phyloP scores from a whole-genome alignment of 1,284 basidiomycete species.

The Leccinum huronense region DNA sequence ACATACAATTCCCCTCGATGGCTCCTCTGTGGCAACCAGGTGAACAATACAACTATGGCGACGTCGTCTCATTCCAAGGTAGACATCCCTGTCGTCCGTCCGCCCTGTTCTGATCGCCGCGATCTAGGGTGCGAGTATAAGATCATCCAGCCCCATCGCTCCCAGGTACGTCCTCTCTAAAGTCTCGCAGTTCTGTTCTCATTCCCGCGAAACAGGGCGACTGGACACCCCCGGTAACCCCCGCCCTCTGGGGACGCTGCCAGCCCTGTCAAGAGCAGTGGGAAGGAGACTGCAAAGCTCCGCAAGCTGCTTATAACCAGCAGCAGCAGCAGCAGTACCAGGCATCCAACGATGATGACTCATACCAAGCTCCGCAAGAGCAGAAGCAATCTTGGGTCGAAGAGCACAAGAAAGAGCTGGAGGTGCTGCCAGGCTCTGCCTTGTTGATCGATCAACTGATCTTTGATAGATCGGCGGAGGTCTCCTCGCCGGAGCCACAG shows the following conservation, averaged over 20 bases:
- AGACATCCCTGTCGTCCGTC: constrained; percentile 3
- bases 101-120: constrained; percentile 15
- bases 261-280: constrained; percentile 31
- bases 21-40: constrained; percentile 60
- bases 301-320: constrained; percentile 21
- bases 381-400: constrained; percentile 59
- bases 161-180: constrained; percentile 46
- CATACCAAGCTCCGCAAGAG: constrained; percentile 41
- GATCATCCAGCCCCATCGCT: constrained; percentile 68
- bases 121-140: constrained; percentile 57
- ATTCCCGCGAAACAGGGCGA: constrained; percentile 44
- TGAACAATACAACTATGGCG: constrained; percentile 54
- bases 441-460: constrained; percentile 7
- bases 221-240: constrained; percentile 60
- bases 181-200: neutral
- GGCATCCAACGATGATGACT: constrained; percentile 21
- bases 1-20: constrained; percentile 37
- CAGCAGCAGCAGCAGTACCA: constrained; percentile 25
- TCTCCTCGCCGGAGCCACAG: constrained; percentile 51
- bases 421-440: constrained; percentile 38
- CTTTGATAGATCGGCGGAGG: constrained; percentile 60
- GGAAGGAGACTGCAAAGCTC: constrained; percentile 21
- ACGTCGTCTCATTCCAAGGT: constrained; percentile 62
- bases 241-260: constrained; percentile 65
- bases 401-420: constrained; percentile 55